Evolutionary conservation across 352 stramenopile genomes (phyloP).

Genomic region (Saprolegnia parasitica): DNA sequence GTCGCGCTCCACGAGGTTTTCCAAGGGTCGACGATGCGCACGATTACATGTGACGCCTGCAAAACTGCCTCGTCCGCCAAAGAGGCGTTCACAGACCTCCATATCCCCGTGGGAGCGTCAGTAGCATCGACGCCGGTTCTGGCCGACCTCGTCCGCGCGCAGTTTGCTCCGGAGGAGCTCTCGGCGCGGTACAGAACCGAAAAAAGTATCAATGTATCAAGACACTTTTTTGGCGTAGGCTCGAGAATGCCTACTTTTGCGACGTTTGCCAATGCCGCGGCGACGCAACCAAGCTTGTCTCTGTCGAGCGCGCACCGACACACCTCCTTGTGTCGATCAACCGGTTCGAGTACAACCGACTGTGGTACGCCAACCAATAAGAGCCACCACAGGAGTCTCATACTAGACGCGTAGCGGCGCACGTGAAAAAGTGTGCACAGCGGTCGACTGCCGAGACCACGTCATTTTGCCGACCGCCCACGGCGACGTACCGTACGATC

Average conservation of each 20-base stretch:
- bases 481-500: slow-evolving; percentile 4
- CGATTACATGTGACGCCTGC: slow-evolving; percentile 19
- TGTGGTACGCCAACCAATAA: slow-evolving; percentile 3
- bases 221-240: slow-evolving; percentile 9
- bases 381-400: neutral
- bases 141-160: slow-evolving; percentile 3
- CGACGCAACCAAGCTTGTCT: neutral
- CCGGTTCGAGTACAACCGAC: slow-evolving; percentile 27
- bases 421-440: slow-evolving; percentile 24
- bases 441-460: neutral
- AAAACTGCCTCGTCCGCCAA: neutral
- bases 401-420: slow-evolving; percentile 5
- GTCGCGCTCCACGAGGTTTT: neutral
- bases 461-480: neutral
- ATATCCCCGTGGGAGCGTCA: slow-evolving; percentile 8
- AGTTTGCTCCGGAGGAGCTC: slow-evolving; percentile 14
- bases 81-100: slow-evolving; percentile 18
- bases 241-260: slow-evolving; percentile 27
- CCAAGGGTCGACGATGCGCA: neutral
- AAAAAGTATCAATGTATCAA: neutral
- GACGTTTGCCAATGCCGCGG: slow-evolving; percentile 5
- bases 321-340: slow-evolving; percentile 23
- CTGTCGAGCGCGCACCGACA: neutral
- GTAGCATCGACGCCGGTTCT: neutral
- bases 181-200: neutral